These are phyloP conservation scores for Rhizopogon vesiculosus DNA, from an alignment of 768 basidiomycete genomes.

Conservation along the genomic window DNA sequence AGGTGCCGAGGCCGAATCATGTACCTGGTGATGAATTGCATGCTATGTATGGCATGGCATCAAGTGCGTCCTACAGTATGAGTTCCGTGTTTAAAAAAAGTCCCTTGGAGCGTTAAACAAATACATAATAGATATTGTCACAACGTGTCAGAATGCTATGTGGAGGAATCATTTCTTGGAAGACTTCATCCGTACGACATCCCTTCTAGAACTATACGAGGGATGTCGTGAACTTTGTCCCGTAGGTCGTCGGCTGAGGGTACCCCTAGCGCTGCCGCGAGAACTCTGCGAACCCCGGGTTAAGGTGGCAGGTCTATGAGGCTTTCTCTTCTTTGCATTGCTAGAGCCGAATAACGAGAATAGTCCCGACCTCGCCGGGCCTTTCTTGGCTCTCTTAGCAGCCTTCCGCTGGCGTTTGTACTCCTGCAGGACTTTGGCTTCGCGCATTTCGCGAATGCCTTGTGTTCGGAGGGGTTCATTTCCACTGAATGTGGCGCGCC, in stretches of 20 bases:
- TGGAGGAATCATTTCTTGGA: not conserved
- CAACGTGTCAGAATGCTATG: not conserved
- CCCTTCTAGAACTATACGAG: constrained; percentile 11
- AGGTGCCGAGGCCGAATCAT: not conserved
- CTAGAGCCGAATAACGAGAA: constrained; percentile 23
- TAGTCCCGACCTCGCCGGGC: constrained; percentile 13
- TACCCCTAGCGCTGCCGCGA: constrained; percentile 3
- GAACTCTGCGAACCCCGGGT: constrained; percentile 7
- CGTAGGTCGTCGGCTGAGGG: constrained; percentile 10
- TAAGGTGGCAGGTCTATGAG: constrained; percentile 6
- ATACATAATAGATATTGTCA: constrained; percentile 3
- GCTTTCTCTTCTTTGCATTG: constrained; percentile 7
- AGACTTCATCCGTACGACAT: constrained; percentile 1
- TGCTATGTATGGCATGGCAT: not conserved
- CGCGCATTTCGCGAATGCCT: constrained; percentile 70
- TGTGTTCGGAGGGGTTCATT: constrained; percentile 57
- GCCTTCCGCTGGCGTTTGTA: constrained; percentile 21
- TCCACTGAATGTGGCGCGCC: constrained; percentile 66
- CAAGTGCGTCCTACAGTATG: not conserved
- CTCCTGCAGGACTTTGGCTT: constrained; percentile 37
- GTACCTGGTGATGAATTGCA: not conserved
- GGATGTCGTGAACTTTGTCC: constrained; percentile 14
- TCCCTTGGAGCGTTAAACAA: constrained; percentile 1
- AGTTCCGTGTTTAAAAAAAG: constrained; percentile 1
- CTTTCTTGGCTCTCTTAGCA: constrained; percentile 13